Base-by-base conservation (phyloP, 306 rosid species). In the Mimosa bimucronata region DNA sequence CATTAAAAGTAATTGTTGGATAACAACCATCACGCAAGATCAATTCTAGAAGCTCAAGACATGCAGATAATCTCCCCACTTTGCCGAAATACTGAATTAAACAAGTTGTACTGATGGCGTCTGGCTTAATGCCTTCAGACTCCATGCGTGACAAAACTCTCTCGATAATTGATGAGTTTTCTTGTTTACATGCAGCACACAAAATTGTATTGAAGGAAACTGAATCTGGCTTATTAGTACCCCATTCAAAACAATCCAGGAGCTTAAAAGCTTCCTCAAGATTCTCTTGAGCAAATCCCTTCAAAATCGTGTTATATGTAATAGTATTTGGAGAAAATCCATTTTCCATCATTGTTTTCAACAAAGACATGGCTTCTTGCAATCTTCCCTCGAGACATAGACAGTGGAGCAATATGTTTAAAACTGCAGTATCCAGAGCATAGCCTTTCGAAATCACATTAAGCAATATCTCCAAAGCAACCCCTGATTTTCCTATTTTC, bases 231-330 rank as follows among this genome's bases (percentile, higher is more conserved):
- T 84, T 72, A 65, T 81, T 79, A 25, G 30, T 42, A 46, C 11
- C 75, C 90, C 90, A 77, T 61, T 77, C 71, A 78, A 87, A 83
- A 71, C 46, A 16, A 48, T 85, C 83, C 41, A 87, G 80, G 48
- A 85, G 85, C 64, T 73, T 70, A 80, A 77, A 74, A 80, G 90
- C 83, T 66, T 75, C 70, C 46, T 81, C 69, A 74, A 83, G 37
- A 45, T 80, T 45, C 66, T 87, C 82, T 44, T 72, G 76, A 65
- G 80, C 81, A 60, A 87, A 77, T 9, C 85, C 83, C 79, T 79
- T 85, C 69, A 87, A 76, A 80, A 87, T 55, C 25, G 85, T 85
- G 69, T 87, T 87, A 77, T 77, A 87, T 15, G 87, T 77, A 28
- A 82, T 77, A 80, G 34, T 85, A 82, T 48, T 87, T 21, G 90